Base-by-base conservation (phyloP, 2,329 filamentous ascomycete genomes). In the Capronia americana region DNA sequence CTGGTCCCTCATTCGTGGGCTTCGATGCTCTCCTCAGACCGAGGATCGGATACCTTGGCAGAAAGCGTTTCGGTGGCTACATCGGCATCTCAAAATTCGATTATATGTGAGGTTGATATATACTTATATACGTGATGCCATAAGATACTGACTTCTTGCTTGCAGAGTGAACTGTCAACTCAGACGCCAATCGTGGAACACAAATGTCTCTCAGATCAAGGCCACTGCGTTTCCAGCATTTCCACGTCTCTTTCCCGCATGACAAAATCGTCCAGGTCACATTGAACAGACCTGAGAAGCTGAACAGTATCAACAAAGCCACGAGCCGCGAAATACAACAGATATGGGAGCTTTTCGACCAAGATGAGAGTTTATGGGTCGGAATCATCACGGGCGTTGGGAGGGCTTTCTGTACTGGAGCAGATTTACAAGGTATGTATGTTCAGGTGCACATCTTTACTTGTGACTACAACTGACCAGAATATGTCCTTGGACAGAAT, bases 231-330 rank as follows among this genome's bases (percentile, higher is more conserved):
- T 68, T 55, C 10, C 17, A 44, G 32, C 30, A 65, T 57, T 64
- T 69, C 23, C 26, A 57, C 5, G 58, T 82, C 69, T 73, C 75
- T 61, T 80, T 81, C 76, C 83, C 83, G 71, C 68, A 76, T 69
- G 73, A 78, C 57, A 75, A 78, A 67, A 74, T 83, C 75, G 73
- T 84, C 67, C 77, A 84, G 63, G 77, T 85, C 66, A 80, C 82
- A 48, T 75, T 83, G 62, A 78, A 79, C 68, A 75, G 81, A 23
- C 79, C 79, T 4, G 73, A 76, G 55, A 73, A 76, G 11, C 75
- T 82, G 58, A 83, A 83, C 71, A 79, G 79, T 71, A 80, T 83
- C 71, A 77, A 77, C 63, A 69, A 71, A n/a, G 69, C 74, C 4
- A 79, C 78, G 46, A 74, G 81, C 69, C 70, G 71, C 48, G 79